Conservation (phyloP, 2,329 filamentous ascomycete genomes). For the Fusarium poae region DNA sequence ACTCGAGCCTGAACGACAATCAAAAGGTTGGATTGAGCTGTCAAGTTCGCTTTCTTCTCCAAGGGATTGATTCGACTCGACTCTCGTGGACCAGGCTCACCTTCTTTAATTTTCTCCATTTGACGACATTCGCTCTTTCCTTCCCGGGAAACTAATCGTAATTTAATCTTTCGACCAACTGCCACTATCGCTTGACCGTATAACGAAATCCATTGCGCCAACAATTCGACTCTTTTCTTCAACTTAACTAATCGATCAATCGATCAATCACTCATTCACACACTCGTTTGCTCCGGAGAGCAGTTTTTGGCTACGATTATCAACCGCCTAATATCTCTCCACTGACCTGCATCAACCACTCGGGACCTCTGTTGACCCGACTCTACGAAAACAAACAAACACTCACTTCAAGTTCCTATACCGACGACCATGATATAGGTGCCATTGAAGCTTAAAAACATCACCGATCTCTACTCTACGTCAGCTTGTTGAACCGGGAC, state of each 20-base stretch:
- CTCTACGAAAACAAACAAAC: conserved; percentile 26
- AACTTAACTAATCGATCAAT: conserved; percentile 34
- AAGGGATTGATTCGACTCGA: conserved; percentile 34
- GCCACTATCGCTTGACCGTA: conserved; percentile 41
- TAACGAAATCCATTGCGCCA: conserved; percentile 34
- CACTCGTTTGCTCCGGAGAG: conserved; percentile 44
- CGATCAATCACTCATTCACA: conserved; percentile 36
- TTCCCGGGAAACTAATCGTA: conserved; percentile 44
- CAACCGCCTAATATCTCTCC: conserved; percentile 48
- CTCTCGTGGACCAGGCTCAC: conserved; percentile 40
- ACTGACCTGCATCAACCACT: conserved; percentile 37
- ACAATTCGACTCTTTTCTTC: conserved; percentile 27
- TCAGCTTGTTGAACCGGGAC: conserved; percentile 26
- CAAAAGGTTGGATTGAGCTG: conserved; percentile 45
- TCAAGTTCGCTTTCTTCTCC: conserved; percentile 33
- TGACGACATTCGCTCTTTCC: conserved; percentile 43
- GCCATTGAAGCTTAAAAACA: conserved; percentile 26
- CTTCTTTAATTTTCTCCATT: conserved; percentile 32
- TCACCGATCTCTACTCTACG: conserved; percentile 21
- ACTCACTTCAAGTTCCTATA: conserved; percentile 23
- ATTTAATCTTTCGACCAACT: conserved; percentile 48
- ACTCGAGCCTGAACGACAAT: conserved; percentile 43
- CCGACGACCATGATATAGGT: conserved; percentile 43
- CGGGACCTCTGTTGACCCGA: conserved; percentile 15
- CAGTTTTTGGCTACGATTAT: conserved; percentile 53